Conservation (phyloP, 78 protist species). For the Isochrysis galbana region DNA sequence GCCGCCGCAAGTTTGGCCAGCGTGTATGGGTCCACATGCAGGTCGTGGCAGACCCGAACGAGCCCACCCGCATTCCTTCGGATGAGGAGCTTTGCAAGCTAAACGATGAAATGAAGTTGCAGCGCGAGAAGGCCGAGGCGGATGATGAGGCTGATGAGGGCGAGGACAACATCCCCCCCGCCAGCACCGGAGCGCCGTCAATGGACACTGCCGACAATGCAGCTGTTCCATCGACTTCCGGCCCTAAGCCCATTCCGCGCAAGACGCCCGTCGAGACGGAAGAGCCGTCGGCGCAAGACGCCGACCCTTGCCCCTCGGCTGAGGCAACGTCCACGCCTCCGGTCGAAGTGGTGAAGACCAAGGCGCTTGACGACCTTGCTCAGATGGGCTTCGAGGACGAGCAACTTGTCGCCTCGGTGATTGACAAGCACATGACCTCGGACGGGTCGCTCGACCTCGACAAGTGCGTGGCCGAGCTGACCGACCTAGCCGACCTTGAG, state of each 20-base stretch:
- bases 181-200: not conserved
- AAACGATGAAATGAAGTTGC: not conserved
- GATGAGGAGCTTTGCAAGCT: not conserved
- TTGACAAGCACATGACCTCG: not conserved
- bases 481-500: not conserved
- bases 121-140: not conserved
- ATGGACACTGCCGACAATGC: not conserved
- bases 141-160: not conserved
- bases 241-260: not conserved
- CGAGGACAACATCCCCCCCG: not conserved
- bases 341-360: not conserved
- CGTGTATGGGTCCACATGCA: slow-evolving; percentile 40
- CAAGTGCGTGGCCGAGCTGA: not conserved
- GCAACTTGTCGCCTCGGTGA: not conserved
- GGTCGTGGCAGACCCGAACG: slow-evolving; percentile 24
- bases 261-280: not conserved
- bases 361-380: not conserved
- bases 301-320: not conserved
- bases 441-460: not conserved
- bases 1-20: slow-evolving; percentile 61
- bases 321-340: not conserved
- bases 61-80: not conserved
- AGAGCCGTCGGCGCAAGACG: not conserved
- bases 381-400: not conserved
- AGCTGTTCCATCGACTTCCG: not conserved